phyloP scores from a whole-genome alignment of 495 filamentous ascomycete genomes.

The Aspergillus bridgeri region DNA sequence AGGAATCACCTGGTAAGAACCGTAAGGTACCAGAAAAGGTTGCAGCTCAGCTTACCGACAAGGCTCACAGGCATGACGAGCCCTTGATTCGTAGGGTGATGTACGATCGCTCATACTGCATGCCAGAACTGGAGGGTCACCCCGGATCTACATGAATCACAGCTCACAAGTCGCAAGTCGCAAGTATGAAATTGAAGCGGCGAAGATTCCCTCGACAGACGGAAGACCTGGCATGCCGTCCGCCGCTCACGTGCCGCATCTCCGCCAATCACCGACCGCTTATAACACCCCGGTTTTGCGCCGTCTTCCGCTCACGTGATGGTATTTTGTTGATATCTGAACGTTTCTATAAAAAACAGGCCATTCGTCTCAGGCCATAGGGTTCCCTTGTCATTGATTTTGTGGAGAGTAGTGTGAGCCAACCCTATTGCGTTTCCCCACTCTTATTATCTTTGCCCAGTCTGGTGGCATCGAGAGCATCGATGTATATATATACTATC shows the following conservation, averaged over 20 bases:
- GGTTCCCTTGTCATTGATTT: too few relatives aligned
- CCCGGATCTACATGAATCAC: too few relatives aligned
- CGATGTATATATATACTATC: too few relatives aligned
- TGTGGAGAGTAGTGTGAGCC: too few relatives aligned
- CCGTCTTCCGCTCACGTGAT: too few relatives aligned
- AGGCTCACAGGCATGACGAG: conserved; percentile 8
- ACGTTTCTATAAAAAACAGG: too few relatives aligned
- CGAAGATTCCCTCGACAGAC: neutral
- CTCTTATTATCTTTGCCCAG: conserved; percentile 1
- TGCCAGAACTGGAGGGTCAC: neutral
- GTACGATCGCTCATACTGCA: neutral
- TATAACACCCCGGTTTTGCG: too few relatives aligned
- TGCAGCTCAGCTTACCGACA: conserved; percentile 7
- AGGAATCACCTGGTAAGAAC: neutral
- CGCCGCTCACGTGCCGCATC: neutral
- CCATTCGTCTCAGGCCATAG: too few relatives aligned
- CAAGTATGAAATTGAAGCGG: neutral
- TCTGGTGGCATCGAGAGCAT: conserved; percentile 4
- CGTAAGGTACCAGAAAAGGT: neutral
- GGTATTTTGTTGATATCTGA: too few relatives aligned
- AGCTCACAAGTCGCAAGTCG: too few relatives aligned
- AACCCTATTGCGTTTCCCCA: too few relatives aligned
- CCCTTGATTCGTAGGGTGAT: neutral
- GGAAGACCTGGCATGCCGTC: neutral
- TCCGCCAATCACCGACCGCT: too few relatives aligned